Percentiles rank a stretch among this genome's conserved stretches.
phyloP scores from a whole-genome alignment of 2,329 filamentous ascomycete species.

The Aspergillus vadensis region DNA sequence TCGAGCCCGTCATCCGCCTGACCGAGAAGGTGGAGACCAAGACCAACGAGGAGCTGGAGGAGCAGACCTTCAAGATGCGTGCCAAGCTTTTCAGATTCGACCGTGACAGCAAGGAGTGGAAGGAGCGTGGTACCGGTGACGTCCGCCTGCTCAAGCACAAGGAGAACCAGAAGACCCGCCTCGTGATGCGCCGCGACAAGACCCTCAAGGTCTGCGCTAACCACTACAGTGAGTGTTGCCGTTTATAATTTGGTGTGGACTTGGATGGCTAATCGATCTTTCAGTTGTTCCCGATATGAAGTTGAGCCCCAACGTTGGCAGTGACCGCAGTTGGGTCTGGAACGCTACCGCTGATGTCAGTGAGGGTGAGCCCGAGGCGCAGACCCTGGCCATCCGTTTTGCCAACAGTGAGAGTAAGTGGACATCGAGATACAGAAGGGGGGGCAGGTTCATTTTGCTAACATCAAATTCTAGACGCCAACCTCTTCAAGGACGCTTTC shows the following conservation, averaged over 20 bases:
- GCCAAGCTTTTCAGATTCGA: slow-evolving; percentile 99
- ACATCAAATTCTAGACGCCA: slow-evolving; percentile 68
- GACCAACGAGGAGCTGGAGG: slow-evolving; percentile 97
- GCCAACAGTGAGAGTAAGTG: slow-evolving; percentile 93
- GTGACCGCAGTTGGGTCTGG: slow-evolving; percentile 99
- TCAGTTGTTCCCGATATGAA: slow-evolving; percentile 98
- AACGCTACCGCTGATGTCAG: slow-evolving; percentile 96
- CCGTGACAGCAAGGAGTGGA: slow-evolving; percentile 91
- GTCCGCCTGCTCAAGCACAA: slow-evolving; percentile 97
- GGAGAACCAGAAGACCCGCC: slow-evolving; percentile 94
- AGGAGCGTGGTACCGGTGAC: slow-evolving; percentile 97
- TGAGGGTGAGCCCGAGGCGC: slow-evolving; percentile 94
- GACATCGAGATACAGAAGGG: background rate
- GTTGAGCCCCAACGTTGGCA: slow-evolving; percentile 95
- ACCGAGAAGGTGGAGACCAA: slow-evolving; percentile 96
- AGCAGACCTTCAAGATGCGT: slow-evolving; percentile 99
- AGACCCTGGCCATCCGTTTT: slow-evolving; percentile 95
- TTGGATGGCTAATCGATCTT: slow-evolving; percentile 22
- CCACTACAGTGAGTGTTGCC: slow-evolving; percentile 80
- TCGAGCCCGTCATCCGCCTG: slow-evolving; percentile 92
- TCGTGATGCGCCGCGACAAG: slow-evolving; percentile 99
- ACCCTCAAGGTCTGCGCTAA: slow-evolving; percentile 99
- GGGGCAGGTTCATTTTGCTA: slow-evolving; percentile 14
- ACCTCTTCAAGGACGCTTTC: slow-evolving; percentile 96
- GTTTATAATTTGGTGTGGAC: background rate